Conservation (phyloP, 2,329 filamentous ascomycete genomes). For the Trichoderma lentiforme region DNA sequence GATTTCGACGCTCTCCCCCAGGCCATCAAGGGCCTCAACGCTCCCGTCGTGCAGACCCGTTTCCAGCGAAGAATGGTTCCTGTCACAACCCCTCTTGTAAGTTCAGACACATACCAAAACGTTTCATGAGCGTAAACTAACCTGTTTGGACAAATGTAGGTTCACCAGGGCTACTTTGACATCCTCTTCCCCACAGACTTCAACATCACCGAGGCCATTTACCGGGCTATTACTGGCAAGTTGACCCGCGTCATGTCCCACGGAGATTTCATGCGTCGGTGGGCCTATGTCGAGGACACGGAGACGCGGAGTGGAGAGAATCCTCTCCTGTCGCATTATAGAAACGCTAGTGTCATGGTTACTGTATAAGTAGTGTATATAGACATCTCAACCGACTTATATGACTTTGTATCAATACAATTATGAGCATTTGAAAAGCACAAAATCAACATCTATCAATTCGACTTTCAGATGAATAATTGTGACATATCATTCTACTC, state of each 20-base stretch:
- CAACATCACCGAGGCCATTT: slow-evolving; percentile 82
- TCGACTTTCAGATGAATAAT: not conserved
- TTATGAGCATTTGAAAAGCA: not conserved
- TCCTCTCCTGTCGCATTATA: slow-evolving; percentile 87
- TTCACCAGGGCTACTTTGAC: slow-evolving; percentile 98
- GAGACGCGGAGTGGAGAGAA: slow-evolving; percentile 89
- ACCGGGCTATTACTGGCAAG: slow-evolving; percentile 88
- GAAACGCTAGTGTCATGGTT: slow-evolving; percentile 89
- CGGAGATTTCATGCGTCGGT: slow-evolving; percentile 83
- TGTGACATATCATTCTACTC: not conserved
- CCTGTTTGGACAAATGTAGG: slow-evolving; percentile 47
- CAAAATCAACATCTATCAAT: not conserved
- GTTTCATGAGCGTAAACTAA: not conserved
- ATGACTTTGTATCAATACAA: not conserved
- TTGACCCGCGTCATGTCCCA: slow-evolving; percentile 81
- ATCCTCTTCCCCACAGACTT: slow-evolving; percentile 99
- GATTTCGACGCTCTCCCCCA: slow-evolving; percentile 89
- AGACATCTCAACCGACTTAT: not conserved
- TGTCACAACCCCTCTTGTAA: slow-evolving; percentile 83
- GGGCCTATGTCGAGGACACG: slow-evolving; percentile 89
- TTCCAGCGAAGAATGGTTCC: slow-evolving; percentile 84
- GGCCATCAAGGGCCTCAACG: slow-evolving; percentile 79
- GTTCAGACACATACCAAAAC: slow-evolving; percentile 30
- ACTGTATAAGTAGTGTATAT: slow-evolving; percentile 59
- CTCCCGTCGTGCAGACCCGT: slow-evolving; percentile 92